phyloP scores from a whole-genome alignment of 768 basidiomycete species.

The Crassisporium funariophilum region DNA sequence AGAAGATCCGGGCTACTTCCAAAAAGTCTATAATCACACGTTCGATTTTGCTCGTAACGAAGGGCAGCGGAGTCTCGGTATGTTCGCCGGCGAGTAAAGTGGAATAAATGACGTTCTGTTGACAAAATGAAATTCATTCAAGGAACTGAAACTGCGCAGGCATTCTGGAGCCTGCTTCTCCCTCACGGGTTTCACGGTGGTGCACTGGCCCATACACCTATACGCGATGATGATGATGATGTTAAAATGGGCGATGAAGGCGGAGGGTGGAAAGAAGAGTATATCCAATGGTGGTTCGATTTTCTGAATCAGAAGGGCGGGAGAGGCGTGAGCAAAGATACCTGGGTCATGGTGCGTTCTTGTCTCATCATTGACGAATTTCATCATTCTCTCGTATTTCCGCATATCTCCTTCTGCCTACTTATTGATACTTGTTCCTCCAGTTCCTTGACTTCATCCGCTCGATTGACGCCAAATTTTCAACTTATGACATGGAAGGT shows the following conservation, averaged over 20 bases:
- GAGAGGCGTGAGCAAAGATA: constrained; percentile 86
- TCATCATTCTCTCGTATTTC: background rate
- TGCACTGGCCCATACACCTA: constrained; percentile 51
- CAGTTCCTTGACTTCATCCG: constrained; percentile 83
- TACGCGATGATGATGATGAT: constrained; percentile 44
- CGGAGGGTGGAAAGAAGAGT: constrained; percentile 61
- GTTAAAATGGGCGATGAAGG: constrained; percentile 48
- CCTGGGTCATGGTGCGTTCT: constrained; percentile 78
- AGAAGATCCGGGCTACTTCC: constrained; percentile 71
- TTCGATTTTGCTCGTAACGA: constrained; percentile 78
- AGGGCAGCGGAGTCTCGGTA: constrained; percentile 81
- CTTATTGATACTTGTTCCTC: constrained; percentile 1
- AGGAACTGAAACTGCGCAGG: constrained; percentile 73
- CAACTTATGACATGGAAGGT: constrained; percentile 80
- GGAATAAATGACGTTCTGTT: no score
- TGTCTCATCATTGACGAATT: background rate
- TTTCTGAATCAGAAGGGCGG: constrained; percentile 65
- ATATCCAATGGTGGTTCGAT: constrained; percentile 78
- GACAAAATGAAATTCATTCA: no score
- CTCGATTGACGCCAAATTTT: constrained; percentile 71
- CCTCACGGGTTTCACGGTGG: constrained; percentile 70
- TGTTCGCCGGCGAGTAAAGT: no score
- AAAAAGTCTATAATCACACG: constrained; percentile 75
- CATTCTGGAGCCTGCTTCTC: constrained; percentile 78
- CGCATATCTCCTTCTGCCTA: background rate